Evolutionary conservation across 106 monocot species (phyloP).

Genomic region (Acorus gramineus): DNA sequence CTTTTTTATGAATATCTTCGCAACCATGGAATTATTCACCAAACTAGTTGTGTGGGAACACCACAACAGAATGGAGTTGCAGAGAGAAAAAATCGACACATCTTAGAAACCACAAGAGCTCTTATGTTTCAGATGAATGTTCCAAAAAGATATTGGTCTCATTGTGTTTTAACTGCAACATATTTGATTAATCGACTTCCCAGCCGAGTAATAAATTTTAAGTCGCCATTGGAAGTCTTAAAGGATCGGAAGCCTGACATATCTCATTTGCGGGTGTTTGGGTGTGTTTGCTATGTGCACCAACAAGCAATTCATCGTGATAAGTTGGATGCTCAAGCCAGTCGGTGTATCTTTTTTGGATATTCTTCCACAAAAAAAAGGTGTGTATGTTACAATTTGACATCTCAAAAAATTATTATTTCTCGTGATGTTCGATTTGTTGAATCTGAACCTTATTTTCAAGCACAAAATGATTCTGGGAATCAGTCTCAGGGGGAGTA

Average conservation of each 20-base stretch:
- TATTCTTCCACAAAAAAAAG: too few relatives aligned
- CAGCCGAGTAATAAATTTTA: neutral
- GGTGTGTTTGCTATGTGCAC: neutral
- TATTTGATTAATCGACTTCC: neutral
- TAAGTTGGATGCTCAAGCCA: neutral
- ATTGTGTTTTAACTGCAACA: neutral
- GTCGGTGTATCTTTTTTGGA: too few relatives aligned
- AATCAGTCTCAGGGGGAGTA: neutral
- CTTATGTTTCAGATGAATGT: conserved; percentile 1
- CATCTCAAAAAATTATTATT: neutral
- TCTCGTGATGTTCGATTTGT: neutral
- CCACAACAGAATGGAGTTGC: conserved; percentile 1
- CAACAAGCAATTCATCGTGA: neutral
- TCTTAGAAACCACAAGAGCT: neutral
- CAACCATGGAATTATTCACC: neutral
- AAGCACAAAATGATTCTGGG: neutral
- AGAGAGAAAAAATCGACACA: neutral
- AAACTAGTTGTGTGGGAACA: neutral
- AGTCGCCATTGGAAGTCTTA: neutral
- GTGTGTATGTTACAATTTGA: too few relatives aligned
- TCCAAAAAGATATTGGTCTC: conserved; percentile 1
- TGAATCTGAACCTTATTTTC: neutral
- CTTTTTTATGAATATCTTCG: neutral
- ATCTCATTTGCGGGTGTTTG: conserved; percentile 1
- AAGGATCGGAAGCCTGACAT: neutral